phyloP scores from a whole-genome alignment of 352 stramenopile species.

The Phytophthora ramorum region DNA sequence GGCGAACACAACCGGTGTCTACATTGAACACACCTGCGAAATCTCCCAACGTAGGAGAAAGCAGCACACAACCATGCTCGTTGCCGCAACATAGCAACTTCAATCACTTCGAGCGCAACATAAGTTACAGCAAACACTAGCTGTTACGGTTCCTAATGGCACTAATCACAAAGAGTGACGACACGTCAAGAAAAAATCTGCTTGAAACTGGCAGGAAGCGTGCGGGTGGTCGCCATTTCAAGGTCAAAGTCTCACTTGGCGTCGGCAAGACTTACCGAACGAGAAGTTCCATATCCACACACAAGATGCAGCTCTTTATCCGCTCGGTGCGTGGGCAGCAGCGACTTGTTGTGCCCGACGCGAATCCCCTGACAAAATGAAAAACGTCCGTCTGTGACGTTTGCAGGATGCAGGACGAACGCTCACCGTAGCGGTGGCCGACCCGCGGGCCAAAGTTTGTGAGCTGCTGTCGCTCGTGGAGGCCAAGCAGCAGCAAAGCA shows the following conservation, averaged over 20 bases:
- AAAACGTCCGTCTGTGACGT: constrained; percentile 4
- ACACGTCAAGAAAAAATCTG: too few relatives aligned
- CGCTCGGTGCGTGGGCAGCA: constrained; percentile 45
- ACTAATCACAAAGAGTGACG: too few relatives aligned
- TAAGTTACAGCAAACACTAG: background rate
- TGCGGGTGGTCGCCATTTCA: too few relatives aligned
- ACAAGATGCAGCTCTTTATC: constrained; percentile 74
- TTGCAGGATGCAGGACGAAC: constrained; percentile 48
- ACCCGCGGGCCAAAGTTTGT: constrained; percentile 38
- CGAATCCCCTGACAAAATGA: background rate
- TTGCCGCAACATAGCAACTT: background rate
- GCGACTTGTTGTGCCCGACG: background rate
- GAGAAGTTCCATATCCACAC: background rate
- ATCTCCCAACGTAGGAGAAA: too few relatives aligned
- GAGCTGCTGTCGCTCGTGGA: constrained; percentile 44
- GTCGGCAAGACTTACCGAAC: too few relatives aligned
- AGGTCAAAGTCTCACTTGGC: too few relatives aligned
- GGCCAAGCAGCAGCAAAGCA: constrained; percentile 25
- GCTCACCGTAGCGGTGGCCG: constrained; percentile 43
- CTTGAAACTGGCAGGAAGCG: too few relatives aligned
- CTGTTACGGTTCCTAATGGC: background rate
- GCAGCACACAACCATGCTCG: too few relatives aligned
- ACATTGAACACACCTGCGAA: too few relatives aligned
- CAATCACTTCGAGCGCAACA: background rate
- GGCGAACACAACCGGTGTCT: too few relatives aligned